These are phyloP conservation scores for Anacardium occidentale DNA, from an alignment of 345 rosid genomes.

Conservation along the genomic window DNA sequence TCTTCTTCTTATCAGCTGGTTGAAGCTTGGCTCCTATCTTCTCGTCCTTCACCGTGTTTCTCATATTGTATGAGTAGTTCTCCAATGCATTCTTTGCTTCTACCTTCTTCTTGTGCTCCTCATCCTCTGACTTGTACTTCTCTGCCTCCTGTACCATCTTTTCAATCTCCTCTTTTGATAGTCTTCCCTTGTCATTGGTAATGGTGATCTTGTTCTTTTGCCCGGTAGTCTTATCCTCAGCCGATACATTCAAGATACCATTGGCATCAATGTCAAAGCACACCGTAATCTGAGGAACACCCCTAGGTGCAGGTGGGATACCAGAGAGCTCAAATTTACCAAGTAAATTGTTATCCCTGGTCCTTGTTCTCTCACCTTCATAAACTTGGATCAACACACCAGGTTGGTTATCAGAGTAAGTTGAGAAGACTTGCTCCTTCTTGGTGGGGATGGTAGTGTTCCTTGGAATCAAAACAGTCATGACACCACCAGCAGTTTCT, in stretches of 20 bases:
- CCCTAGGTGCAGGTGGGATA: conserved; percentile 78
- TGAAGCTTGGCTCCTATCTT: conserved; percentile 63
- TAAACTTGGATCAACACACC: conserved; percentile 81
- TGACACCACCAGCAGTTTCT: conserved; percentile 78
- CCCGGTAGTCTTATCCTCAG: conserved; percentile 81
- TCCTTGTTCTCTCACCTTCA: conserved; percentile 78
- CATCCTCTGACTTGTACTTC: conserved; percentile 73
- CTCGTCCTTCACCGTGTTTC: conserved; percentile 70
- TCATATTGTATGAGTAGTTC: conserved; percentile 73
- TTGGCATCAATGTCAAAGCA: conserved; percentile 81
- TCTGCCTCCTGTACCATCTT: conserved; percentile 83
- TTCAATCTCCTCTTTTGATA: conserved; percentile 67
- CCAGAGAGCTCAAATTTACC: conserved; percentile 81
- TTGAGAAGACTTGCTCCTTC: conserved; percentile 74
- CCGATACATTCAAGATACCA: conserved; percentile 78
- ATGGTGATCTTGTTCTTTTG: conserved; percentile 82
- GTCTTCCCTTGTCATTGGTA: conserved; percentile 76
- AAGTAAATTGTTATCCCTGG: conserved; percentile 74
- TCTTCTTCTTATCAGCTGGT: conserved; percentile 63
- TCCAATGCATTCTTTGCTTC: conserved; percentile 73
- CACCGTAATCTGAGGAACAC: conserved; percentile 76
- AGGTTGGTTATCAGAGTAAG: conserved; percentile 75
- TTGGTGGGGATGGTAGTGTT: conserved; percentile 76
- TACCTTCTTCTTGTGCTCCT: conserved; percentile 79
- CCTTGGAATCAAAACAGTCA: conserved; percentile 75